Evolutionary conservation across 2,329 filamentous ascomycete genomes (phyloP).

Genomic region (Aspergillus sergii): DNA sequence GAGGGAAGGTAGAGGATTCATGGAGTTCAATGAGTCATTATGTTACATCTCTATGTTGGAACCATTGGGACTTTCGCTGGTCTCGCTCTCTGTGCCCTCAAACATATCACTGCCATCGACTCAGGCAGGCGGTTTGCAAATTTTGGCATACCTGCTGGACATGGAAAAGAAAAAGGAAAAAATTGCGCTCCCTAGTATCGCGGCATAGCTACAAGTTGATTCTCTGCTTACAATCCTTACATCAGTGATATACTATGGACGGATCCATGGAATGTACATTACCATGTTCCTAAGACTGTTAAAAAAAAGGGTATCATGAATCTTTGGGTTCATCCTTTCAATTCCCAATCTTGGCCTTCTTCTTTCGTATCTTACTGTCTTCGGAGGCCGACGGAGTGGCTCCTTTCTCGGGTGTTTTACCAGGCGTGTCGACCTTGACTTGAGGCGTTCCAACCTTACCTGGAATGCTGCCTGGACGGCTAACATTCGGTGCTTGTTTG

Average conservation of each 20-base stretch:
- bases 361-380: conserved; percentile 39
- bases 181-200: no score
- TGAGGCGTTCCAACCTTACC: conserved; percentile 33
- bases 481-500: conserved; percentile 22
- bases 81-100: not conserved
- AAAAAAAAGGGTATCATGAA: conserved; percentile 8
- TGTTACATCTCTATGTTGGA: not conserved
- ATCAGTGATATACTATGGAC: not conserved
- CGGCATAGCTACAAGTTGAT: not conserved
- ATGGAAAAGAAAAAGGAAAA: no score
- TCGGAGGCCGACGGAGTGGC: conserved; percentile 31
- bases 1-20: not conserved
- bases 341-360: conserved; percentile 37
- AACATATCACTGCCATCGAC: no score
- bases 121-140: no score
- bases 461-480: conserved; percentile 9
- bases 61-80: not conserved
- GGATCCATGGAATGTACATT: not conserved
- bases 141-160: no score
- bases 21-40: not conserved
- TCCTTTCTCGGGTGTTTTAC: conserved; percentile 34
- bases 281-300: conserved; percentile 2
- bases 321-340: conserved; percentile 17
- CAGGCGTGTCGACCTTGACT: conserved; percentile 36
- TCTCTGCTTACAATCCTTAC: not conserved